Base-by-base conservation (phyloP, 169 alveolate genomes). In the Eimeria sp. region DNA sequence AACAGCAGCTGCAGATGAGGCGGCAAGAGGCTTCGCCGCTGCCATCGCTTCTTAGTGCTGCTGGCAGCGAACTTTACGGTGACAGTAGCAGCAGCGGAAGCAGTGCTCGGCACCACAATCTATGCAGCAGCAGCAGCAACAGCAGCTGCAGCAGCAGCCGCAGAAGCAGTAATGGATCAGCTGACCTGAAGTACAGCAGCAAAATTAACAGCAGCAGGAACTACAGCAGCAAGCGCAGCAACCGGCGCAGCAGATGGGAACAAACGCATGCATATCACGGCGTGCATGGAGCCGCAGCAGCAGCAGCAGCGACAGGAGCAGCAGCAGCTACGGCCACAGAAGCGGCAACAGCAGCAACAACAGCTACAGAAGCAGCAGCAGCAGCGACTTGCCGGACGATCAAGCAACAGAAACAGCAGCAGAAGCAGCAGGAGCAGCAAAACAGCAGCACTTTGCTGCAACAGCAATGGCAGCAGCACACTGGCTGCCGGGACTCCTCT, bases 221-320 rank as follows among this genome's bases (percentile, higher is more conserved):
- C 20, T 22, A 27, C 87, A 47, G 61, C 22, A 43, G 87, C 27
- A 76, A 47, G 61, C 87, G 58, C 87, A 76, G 63, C 87, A 76
- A 7, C 61, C 61, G 87, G 18, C 9, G 87, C 87, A 76, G 57
- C 87, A 43, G 34, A 9, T 34, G 80, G 47, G 30, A n/a, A 25
- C 34, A 70, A 9, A 27, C 80, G 80, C 80, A 70, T 40, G 80
- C 47, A 1, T 40, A 11, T 27, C 80, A 70, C 5, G 80, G 49
- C 80, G 47, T 70, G 14, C 43, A 70, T 14, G 30, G 49, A 45
- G 90, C 45, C 5, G 89, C 40, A 25, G 90, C 72, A 47, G 47
- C 70, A 20, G 87, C 87, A 43, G 87, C 87, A 49, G 90, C 90
- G 25, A 72, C 90, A 49, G 73, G 73, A 7, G 90, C 72, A 13